phyloP scores from a whole-genome alignment of 345 rosid genomes.

The Aethionema arabicum region DNA sequence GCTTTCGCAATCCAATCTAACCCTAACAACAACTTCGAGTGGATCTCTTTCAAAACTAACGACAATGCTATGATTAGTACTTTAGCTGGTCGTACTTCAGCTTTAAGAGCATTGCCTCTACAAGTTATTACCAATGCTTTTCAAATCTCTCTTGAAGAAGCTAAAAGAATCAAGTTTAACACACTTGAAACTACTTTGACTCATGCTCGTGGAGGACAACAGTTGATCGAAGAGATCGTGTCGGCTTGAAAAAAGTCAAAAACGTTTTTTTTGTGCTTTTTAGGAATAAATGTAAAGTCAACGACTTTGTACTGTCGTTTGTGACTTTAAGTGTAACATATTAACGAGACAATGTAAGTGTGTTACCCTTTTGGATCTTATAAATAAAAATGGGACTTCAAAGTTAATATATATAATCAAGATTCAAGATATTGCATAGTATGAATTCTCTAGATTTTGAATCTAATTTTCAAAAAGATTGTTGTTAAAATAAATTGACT shows the following conservation, averaged over 20 bases:
- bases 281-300: too few relatives aligned
- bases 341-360: too few relatives aligned
- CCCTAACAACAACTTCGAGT: constrained; percentile 51
- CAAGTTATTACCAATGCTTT: constrained; percentile 52
- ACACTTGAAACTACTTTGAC: constrained; percentile 46
- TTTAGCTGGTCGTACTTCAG: constrained; percentile 60
- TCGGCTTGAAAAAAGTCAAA: constrained; percentile 42
- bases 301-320: too few relatives aligned
- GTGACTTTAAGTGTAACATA: too few relatives aligned
- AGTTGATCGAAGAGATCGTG: constrained; percentile 43
- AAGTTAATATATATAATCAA: too few relatives aligned
- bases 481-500: too few relatives aligned
- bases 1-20: constrained; percentile 52
- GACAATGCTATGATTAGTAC: constrained; percentile 52
- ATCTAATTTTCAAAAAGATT: too few relatives aligned
- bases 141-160: constrained; percentile 56
- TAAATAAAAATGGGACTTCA: too few relatives aligned
- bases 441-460: too few relatives aligned
- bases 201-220: constrained; percentile 20
- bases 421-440: too few relatives aligned
- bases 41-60: constrained; percentile 71
- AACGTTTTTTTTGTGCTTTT: neutral
- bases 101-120: constrained; percentile 51
- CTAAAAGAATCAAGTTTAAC: constrained; percentile 50
- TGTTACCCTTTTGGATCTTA: too few relatives aligned